phyloP scores from a whole-genome alignment of 83 land plant species.

The Picea mariana region DNA sequence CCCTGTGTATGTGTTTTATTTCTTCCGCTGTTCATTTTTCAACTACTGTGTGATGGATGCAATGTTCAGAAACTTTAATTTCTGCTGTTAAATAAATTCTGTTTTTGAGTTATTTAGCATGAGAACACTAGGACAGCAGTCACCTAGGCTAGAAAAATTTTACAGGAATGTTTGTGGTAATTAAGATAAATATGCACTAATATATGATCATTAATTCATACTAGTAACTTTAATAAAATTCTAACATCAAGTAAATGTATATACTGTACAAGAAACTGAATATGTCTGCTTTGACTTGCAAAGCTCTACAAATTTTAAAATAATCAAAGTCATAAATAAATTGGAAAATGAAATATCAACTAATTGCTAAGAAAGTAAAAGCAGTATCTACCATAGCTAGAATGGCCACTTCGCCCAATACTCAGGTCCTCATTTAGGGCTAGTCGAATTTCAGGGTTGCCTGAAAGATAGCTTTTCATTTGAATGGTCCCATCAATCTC shows the following conservation, averaged over 20 bases:
- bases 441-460: slow-evolving; percentile 93
- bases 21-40: too few relatives aligned
- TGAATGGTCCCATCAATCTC: slow-evolving; percentile 99
- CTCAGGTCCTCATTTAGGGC: slow-evolving; percentile 92
- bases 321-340: background rate
- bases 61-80: too few relatives aligned
- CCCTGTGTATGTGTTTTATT: too few relatives aligned
- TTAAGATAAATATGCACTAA: background rate
- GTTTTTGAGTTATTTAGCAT: too few relatives aligned
- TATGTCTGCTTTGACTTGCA: background rate
- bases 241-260: background rate
- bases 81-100: too few relatives aligned
- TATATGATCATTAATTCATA: background rate
- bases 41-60: too few relatives aligned
- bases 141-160: too few relatives aligned
- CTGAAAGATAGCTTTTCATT: slow-evolving; percentile 97
- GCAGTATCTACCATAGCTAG: slow-evolving; percentile 54
- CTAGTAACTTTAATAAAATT: background rate
- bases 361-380: slow-evolving; percentile 3
- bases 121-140: too few relatives aligned
- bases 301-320: background rate
- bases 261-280: background rate
- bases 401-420: slow-evolving; percentile 75
- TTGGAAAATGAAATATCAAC: background rate
- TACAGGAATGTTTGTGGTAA: background rate